These are phyloP conservation scores for Cucurbita pepo DNA, from an alignment of 306 rosid species.

Conservation along the genomic window DNA sequence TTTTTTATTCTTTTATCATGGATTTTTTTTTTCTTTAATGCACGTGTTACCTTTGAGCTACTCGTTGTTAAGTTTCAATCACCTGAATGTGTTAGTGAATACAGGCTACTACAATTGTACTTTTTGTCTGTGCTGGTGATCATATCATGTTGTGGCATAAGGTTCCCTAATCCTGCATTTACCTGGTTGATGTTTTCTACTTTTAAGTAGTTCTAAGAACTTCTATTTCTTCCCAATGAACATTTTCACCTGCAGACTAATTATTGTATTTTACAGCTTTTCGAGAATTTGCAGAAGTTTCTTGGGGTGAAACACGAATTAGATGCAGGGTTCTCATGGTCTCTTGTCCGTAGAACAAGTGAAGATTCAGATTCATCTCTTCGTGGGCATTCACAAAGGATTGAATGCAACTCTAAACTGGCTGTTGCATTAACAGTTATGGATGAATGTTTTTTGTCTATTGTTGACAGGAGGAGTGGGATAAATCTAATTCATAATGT, in stretches of 20 bases:
- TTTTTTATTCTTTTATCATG: background rate
- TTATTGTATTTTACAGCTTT: conserved; percentile 40
- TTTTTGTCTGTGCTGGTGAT: background rate
- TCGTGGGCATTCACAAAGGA: conserved; percentile 58
- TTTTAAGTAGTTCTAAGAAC: background rate
- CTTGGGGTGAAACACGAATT: conserved; percentile 78
- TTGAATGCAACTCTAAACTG: conserved; percentile 83
- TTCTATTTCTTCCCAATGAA: background rate
- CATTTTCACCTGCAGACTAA: background rate
- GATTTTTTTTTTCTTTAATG: background rate
- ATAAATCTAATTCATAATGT: conserved; percentile 74
- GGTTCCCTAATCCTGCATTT: background rate
- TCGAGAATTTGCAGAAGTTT: conserved; percentile 74
- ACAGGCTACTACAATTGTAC: background rate
- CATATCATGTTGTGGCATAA: background rate
- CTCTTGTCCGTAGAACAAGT: conserved; percentile 56
- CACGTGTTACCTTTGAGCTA: background rate
- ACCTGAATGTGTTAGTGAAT: background rate
- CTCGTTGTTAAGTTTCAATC: background rate
- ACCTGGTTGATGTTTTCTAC: background rate
- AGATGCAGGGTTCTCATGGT: conserved; percentile 93
- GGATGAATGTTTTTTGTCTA: conserved; percentile 95
- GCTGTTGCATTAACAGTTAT: conserved; percentile 87
- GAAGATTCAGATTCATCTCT: conserved; percentile 49
- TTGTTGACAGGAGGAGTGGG: conserved; percentile 93